Evolutionary conservation across 306 rosid genomes (phyloP).

Genomic region (Betula pendula): DNA sequence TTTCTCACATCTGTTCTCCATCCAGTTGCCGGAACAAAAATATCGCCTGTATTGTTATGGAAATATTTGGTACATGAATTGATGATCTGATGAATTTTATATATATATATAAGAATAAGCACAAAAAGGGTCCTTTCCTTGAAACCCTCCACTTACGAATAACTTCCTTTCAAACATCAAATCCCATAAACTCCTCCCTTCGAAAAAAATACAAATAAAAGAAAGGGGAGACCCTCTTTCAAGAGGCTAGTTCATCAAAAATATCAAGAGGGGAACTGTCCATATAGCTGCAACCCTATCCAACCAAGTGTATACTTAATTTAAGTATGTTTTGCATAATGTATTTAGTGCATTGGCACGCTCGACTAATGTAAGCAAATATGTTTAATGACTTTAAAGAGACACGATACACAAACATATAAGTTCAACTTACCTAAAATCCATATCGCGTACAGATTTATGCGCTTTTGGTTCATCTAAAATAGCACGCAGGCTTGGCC

Average conservation of each 20-base stretch:
- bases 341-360: background rate
- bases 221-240: background rate
- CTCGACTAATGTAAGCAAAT: background rate
- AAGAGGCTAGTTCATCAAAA: background rate
- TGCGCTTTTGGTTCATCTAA: constrained; percentile 91
- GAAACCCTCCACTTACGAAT: background rate
- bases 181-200: background rate
- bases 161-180: background rate
- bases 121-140: background rate
- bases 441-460: constrained; percentile 79
- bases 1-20: too few species aligned
- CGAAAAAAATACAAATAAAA: background rate
- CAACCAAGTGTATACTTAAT: background rate
- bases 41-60: too few species aligned
- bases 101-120: background rate
- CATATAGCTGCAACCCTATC: background rate
- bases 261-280: background rate
- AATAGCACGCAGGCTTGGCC: constrained; percentile 70
- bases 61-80: too few species aligned
- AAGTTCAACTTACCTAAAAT: constrained; percentile 61
- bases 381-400: background rate
- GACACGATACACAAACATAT: background rate
- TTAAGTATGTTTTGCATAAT: background rate
- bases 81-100: background rate
- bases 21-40: too few species aligned